Evolutionary conservation across 148 eudicot species (phyloP).

Genomic region (Rhododendron ferrugineum): DNA sequence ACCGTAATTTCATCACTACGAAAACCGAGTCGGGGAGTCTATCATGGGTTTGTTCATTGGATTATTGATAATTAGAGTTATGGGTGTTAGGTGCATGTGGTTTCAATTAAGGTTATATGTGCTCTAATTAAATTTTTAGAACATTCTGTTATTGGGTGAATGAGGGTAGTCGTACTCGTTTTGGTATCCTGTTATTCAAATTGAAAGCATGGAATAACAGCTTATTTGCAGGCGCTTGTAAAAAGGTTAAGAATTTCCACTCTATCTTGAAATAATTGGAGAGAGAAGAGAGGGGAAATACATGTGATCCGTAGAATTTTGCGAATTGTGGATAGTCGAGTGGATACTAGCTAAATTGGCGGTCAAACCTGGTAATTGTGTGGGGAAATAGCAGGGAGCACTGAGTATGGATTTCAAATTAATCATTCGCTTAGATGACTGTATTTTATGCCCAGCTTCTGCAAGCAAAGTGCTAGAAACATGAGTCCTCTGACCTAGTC

Average conservation of each 20-base stretch:
- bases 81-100: conserved; percentile 5
- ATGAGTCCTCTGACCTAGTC: neutral
- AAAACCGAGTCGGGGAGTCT: neutral
- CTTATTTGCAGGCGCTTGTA: neutral
- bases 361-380: conserved; percentile 4
- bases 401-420: neutral
- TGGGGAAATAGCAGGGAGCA: neutral
- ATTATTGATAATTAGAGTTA: neutral
- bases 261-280: conserved; percentile 16
- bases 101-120: neutral
- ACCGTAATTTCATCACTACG: neutral
- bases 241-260: neutral
- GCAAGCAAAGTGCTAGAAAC: neutral
- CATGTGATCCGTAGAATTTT: neutral
- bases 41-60: neutral
- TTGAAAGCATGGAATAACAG: conserved; percentile 2
- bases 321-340: neutral
- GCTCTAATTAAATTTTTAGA: neutral
- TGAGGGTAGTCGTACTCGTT: neutral
- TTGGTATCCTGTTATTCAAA: conserved; percentile 3
- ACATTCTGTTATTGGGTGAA: neutral
- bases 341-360: neutral
- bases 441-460: neutral
- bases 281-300: conserved; percentile 3
- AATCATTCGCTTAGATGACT: neutral